Percentiles rank a stretch among this genome's conserved stretches.
phyloP scores from a whole-genome alignment of 768 basidiomycete species.

The Trametes gibbosa region DNA sequence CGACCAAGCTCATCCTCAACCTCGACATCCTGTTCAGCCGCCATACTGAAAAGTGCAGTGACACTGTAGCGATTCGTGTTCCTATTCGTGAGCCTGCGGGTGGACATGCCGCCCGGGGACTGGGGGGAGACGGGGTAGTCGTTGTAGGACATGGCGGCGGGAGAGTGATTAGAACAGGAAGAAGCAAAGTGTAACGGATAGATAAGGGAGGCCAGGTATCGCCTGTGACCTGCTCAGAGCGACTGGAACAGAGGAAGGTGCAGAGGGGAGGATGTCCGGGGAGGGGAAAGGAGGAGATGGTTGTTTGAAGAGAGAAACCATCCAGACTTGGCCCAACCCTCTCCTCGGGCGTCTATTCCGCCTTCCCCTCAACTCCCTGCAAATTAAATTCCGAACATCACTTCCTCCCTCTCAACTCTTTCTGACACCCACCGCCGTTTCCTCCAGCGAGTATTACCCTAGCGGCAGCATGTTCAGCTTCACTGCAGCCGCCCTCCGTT shows the following conservation, averaged over 20 bases:
- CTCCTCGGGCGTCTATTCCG: background rate
- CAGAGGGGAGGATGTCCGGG: background rate
- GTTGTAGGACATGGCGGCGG: conserved; percentile 28
- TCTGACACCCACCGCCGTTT: background rate
- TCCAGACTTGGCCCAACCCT: background rate
- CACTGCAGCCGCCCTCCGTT: background rate
- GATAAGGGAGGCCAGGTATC: conserved; percentile 15
- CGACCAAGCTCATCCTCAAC: conserved; percentile 95
- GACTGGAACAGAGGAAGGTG: conserved; percentile 3
- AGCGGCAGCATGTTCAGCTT: background rate
- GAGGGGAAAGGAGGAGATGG: conserved; percentile 2
- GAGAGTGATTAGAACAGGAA: conserved; percentile 12
- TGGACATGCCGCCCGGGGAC: conserved; percentile 64
- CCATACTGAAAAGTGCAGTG: conserved; percentile 94
- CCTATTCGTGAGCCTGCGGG: conserved; percentile 80
- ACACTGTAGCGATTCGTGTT: conserved; percentile 97
- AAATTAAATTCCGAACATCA: too few species aligned
- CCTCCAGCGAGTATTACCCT: background rate
- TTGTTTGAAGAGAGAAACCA: background rate
- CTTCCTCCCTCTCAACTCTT: background rate
- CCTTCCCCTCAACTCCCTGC: background rate
- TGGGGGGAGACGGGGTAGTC: conserved; percentile 29
- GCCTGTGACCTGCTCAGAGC: conserved; percentile 23
- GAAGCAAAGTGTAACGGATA: conserved; percentile 12
- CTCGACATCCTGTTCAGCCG: conserved; percentile 97